Evolutionary conservation across 768 basidiomycete genomes (phyloP).

Genomic region (Podaxis sp.): DNA sequence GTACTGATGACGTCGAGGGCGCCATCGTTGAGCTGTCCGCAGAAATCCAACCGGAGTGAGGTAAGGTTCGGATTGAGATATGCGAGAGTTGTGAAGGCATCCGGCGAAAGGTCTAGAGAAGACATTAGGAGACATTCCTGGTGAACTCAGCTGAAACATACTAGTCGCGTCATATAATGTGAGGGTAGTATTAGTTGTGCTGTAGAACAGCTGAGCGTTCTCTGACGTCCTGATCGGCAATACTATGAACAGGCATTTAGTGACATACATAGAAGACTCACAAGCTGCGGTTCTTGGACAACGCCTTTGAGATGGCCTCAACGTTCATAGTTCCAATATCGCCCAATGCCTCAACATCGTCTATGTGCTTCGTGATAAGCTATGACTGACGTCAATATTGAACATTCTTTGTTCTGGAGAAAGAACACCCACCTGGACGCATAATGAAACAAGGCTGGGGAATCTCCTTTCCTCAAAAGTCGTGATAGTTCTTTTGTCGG

Average conservation of each 20-base stretch:
- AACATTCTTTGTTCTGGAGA: background rate
- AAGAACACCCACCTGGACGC: conserved; percentile 63
- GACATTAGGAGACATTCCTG: background rate
- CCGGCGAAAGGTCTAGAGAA: conserved; percentile 60
- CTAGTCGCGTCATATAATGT: conserved; percentile 89
- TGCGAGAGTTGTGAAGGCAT: conserved; percentile 69
- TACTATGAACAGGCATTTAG: conserved; percentile 1
- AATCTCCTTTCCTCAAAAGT: conserved; percentile 71
- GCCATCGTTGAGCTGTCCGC: conserved; percentile 74
- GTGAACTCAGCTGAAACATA: conserved; percentile 36
- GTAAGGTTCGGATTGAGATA: conserved; percentile 85
- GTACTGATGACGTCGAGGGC: conserved; percentile 60
- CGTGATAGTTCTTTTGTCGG: conserved; percentile 67
- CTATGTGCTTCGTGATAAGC: conserved; percentile 84
- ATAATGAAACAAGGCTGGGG: conserved; percentile 72
- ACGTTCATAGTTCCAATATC: conserved; percentile 85
- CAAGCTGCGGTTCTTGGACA: conserved; percentile 82
- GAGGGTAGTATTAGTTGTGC: conserved; percentile 61
- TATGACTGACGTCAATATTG: conserved; percentile 26
- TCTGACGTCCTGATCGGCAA: conserved; percentile 57
- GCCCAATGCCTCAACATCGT: conserved; percentile 87
- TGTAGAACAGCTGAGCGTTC: conserved; percentile 86
- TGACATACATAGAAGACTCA: conserved; percentile 40
- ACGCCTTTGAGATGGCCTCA: conserved; percentile 79
- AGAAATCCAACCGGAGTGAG: conserved; percentile 77